Percentiles rank a stretch among this genome's conserved stretches.
Conservation (phyloP, 768 basidiomycete species). For the Podaxis pistillaris region DNA sequence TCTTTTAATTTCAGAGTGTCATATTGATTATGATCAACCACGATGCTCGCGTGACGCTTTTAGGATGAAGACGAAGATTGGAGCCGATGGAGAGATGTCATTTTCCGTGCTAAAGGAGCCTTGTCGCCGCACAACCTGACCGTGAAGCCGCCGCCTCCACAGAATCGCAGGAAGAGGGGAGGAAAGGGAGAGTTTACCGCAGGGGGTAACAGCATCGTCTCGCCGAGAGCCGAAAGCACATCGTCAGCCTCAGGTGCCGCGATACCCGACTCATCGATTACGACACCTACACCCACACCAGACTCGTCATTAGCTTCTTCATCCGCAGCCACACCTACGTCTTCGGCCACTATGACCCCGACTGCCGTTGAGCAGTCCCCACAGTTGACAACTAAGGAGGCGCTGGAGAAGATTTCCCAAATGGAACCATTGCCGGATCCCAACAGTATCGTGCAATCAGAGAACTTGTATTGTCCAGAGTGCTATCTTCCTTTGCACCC, state of each 20-base stretch:
- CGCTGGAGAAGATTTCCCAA: slow-evolving; percentile 36
- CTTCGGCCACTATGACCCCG: slow-evolving; percentile 18
- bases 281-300: neutral
- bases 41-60: neutral
- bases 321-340: slow-evolving; percentile 6
- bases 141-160: slow-evolving; percentile 55
- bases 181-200: slow-evolving; percentile 45
- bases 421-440: slow-evolving; percentile 38
- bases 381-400: slow-evolving; percentile 52
- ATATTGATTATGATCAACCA: neutral
- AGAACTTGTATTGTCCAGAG: slow-evolving; percentile 74
- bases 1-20: neutral
- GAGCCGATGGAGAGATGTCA: slow-evolving; percentile 84
- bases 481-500: slow-evolving; percentile 93
- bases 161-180: slow-evolving; percentile 58
- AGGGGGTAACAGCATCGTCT: slow-evolving; percentile 19
- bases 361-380: slow-evolving; percentile 22
- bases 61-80: slow-evolving; percentile 88
- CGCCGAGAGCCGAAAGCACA: slow-evolving; percentile 4
- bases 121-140: slow-evolving; percentile 44
- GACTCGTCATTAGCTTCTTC: neutral
- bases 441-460: slow-evolving; percentile 34
- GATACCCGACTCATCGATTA: neutral
- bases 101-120: slow-evolving; percentile 73
- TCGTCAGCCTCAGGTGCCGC: neutral